phyloP scores from a whole-genome alignment of 2,329 filamentous ascomycete species.

The Calonectria pauciramosa region DNA sequence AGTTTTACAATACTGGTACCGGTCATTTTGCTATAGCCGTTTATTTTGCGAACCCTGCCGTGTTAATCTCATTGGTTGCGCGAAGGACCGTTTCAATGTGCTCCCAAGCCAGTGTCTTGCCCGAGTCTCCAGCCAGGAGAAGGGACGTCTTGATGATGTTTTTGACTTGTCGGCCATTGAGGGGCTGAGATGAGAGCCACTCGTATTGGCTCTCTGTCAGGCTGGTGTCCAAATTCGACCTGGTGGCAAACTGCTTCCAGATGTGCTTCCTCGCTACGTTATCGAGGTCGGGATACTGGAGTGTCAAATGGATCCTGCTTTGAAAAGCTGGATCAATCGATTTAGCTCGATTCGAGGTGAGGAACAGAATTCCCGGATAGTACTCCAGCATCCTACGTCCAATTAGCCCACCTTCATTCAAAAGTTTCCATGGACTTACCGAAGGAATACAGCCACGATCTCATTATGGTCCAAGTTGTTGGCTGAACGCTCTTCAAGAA shows the following conservation, averaged over 20 bases:
- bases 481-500: constrained; percentile 47
- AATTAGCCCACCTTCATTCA: not conserved
- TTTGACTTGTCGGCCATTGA: constrained; percentile 8
- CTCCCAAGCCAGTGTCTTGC: not conserved
- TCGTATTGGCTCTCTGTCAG: not conserved
- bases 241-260: not conserved
- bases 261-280: not conserved
- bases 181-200: not conserved
- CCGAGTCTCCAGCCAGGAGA: not conserved
- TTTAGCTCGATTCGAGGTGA: not conserved
- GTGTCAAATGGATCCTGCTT: constrained; percentile 31
- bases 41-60: not conserved
- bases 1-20: not conserved
- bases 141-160: constrained; percentile 4
- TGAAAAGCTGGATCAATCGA: constrained; percentile 13
- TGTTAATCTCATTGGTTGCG: constrained; percentile 27
- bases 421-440: constrained; percentile 22
- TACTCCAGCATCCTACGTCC: constrained; percentile 1
- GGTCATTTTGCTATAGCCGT: not conserved
- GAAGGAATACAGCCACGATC: constrained; percentile 47
- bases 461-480: constrained; percentile 38
- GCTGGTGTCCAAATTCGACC: not conserved
- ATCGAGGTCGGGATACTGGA: constrained; percentile 8
- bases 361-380: constrained; percentile 16
- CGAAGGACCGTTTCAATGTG: constrained; percentile 1